Evolutionary conservation across 257 asterid genomes (phyloP).

Genomic region (Penstemon newberryi): DNA sequence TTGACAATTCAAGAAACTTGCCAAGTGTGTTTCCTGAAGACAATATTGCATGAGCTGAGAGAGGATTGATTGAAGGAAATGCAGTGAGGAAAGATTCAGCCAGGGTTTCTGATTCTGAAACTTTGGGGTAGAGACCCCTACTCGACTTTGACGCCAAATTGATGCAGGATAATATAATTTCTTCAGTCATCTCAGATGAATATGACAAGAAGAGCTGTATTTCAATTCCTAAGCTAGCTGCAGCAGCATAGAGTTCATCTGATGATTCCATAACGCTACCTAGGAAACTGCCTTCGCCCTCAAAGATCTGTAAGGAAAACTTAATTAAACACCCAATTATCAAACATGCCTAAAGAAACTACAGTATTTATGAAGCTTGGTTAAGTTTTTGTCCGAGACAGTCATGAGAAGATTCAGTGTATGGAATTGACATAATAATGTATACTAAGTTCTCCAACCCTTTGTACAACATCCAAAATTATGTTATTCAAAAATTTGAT

Average conservation of each 20-base stretch:
- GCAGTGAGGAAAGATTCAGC: conserved; percentile 91
- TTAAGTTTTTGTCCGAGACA: conserved; percentile 21
- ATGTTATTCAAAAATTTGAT: conserved; percentile 8
- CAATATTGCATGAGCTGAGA: conserved; percentile 87
- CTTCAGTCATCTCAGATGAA: conserved; percentile 78
- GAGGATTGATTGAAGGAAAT: conserved; percentile 91
- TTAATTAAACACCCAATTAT: conserved; percentile 23
- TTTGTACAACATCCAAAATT: neutral
- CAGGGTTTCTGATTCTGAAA: conserved; percentile 77
- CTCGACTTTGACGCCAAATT: conserved; percentile 47
- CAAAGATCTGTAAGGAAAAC: conserved; percentile 70
- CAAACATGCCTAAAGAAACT: conserved; percentile 19
- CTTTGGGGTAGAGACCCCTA: conserved; percentile 58
- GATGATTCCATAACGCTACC: conserved; percentile 84
- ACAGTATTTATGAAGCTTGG: conserved; percentile 10
- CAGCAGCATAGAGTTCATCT: conserved; percentile 94
- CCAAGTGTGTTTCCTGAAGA: conserved; percentile 63
- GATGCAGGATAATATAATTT: conserved; percentile 82
- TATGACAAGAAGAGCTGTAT: conserved; percentile 79
- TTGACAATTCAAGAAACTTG: conserved; percentile 68
- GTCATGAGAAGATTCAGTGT: conserved; percentile 16
- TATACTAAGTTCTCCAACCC: neutral
- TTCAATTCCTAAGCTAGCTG: conserved; percentile 87
- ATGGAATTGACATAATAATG: neutral
- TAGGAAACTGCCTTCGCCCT: conserved; percentile 73